Evolutionary conservation across 306 rosid species (phyloP).

Genomic region (Mucuna pruriens): DNA sequence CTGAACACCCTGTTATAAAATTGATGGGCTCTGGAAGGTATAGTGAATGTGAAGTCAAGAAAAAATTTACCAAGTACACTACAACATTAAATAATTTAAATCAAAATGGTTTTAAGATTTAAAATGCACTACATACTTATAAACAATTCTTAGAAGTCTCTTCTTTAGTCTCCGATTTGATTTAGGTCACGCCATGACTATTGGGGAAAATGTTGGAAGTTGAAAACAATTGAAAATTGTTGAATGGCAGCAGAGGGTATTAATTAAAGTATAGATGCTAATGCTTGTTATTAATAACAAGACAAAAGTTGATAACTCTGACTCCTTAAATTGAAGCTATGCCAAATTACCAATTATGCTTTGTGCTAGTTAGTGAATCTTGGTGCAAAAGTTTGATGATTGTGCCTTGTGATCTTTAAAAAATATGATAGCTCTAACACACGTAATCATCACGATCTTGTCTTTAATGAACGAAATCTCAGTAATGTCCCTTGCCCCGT

Average conservation of each 20-base stretch:
- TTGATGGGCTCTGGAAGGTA: conserved; percentile 1
- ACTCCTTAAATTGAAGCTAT: conserved; percentile 8
- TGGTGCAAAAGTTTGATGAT: neutral
- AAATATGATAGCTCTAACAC: conserved; percentile 4
- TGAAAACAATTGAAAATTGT: conserved; percentile 8
- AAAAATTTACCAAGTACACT: neutral
- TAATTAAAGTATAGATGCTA: neutral
- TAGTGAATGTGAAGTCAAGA: neutral
- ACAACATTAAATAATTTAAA: neutral
- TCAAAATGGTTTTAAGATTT: neutral
- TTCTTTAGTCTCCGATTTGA: neutral
- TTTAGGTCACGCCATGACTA: neutral
- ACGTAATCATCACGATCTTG: conserved; percentile 31
- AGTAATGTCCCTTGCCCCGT: conserved; percentile 14
- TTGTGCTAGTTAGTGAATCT: conserved; percentile 13
- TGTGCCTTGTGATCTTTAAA: neutral
- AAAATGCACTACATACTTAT: neutral
- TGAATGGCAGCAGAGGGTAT: neutral
- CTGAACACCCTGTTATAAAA: neutral
- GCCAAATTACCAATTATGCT: conserved; percentile 22
- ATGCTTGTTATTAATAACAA: neutral
- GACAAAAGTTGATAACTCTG: conserved; percentile 18
- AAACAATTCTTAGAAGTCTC: neutral
- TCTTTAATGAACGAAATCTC: conserved; percentile 35
- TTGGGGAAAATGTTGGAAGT: neutral